Base-by-base conservation (phyloP, 225 moss, liverwort and hornwort species). In the Climacium dendroides region DNA sequence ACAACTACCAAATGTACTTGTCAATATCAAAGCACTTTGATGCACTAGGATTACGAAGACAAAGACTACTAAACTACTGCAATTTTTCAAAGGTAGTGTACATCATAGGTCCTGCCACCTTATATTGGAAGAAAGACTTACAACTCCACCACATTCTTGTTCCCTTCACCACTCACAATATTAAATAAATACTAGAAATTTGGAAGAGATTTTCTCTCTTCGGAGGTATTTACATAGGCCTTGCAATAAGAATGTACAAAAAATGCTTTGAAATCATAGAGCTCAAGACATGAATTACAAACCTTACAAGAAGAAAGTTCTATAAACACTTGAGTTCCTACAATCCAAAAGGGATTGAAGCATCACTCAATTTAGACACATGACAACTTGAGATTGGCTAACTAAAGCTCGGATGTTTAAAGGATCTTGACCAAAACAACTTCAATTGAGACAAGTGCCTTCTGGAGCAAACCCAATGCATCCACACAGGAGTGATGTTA, bases 291-390 rank as follows among this genome's bases (percentile, higher is more conserved):
- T 41, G 8, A 71, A 15, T 71, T 2, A 43, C 15, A 43, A 71
- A 16, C 9, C 16, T 43, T 0, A 71, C 0, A 43, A 43, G 43
- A 26, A 43, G 2, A 43, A 43, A 41, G 5, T 41, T 15, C 0
- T 23, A 0, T 0, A 2, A 70, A 12, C 4, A 14, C 15, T 15
- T 41, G 3, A 41, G 1, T 8, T 70, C 7, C 41, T 1, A 24
- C 0, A 1, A 4, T 11, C 26, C 1, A 2, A 0, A 15, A 5
- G 1, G 11, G 2, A 43, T 71, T 43, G 9, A 9, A 71, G 26
- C 28, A 71, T 43, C 5, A 26, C 5, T 26, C 5, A 26, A 0
- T 16, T 1, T 2, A 15, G 0, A 43, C 3, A 15, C 3, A 5
- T 9, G 14, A n/a, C n/a, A n/a, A n/a, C n/a, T n/a, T n/a, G n/a